These are phyloP conservation scores for Pelargonium myrrhifolium DNA, from an alignment of 441 rosid species.

Conservation along the genomic window DNA sequence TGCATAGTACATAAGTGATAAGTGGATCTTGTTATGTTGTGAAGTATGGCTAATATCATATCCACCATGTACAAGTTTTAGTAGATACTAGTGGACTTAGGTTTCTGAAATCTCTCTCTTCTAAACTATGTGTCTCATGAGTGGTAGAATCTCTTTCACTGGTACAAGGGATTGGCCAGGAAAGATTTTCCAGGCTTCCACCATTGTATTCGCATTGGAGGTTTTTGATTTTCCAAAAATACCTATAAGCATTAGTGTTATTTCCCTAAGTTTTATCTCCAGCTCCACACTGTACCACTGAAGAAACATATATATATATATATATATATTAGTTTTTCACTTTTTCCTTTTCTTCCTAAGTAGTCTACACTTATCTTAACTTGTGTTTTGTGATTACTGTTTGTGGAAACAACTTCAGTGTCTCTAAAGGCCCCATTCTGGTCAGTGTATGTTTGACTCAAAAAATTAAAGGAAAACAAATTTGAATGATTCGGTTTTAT, in stretches of 20 bases:
- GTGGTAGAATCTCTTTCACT: neutral
- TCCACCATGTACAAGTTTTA: neutral
- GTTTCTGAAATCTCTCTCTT: neutral
- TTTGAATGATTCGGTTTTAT: neutral
- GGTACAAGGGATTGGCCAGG: neutral
- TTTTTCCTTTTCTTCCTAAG: neutral
- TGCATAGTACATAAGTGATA: neutral
- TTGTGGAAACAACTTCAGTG: conserved; percentile 1
- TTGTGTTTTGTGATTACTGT: neutral
- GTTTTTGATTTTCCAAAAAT: too few relatives aligned
- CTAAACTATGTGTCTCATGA: neutral
- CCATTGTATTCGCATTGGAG: too few relatives aligned
- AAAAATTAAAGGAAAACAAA: neutral
- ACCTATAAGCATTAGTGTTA: neutral
- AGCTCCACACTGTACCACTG: neutral
- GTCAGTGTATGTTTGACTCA: neutral
- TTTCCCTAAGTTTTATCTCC: neutral
- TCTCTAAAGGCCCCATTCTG: neutral
- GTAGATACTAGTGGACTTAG: neutral
- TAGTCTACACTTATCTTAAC: neutral
- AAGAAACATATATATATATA: too few relatives aligned
- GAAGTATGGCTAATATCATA: neutral
- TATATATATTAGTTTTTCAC: neutral
- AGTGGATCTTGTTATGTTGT: neutral
- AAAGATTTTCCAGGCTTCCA: neutral